Base-by-base conservation (phyloP, 2,329 filamentous ascomycete species). In the Beauveria sp. region DNA sequence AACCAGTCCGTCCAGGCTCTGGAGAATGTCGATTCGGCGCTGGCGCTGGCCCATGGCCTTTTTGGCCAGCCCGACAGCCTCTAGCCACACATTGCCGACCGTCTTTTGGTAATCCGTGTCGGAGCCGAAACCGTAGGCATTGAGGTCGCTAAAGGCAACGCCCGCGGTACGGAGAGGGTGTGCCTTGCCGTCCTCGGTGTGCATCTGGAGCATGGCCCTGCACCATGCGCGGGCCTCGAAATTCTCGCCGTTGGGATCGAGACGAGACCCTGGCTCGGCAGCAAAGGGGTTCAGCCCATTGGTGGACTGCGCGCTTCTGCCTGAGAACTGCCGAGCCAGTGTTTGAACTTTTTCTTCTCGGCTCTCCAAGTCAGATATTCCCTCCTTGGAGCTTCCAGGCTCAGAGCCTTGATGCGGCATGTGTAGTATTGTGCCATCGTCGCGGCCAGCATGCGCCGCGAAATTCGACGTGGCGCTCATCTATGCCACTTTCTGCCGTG, bases 101-200 rank as follows among this genome's bases (percentile, higher is more conserved):
- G 70, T 69, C 63, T 74, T 74, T 62, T 80, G 78, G 63, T 77
- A 80, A 66, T 80, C 77, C 0, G 77, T 77, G 7, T 74, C 72
- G 51, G 72, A 76, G 26, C 78, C 77, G 63, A 73, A 80, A 16
- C 78, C 78, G 64, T 79, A 75, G 20, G 79, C 73, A 46, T 73
- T 79, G 22, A 80, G 69, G 63, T 79, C 75, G 62, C 68, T 71
- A 68, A 77, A 80, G 14, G 72, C 67, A 43, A 80, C 34, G 1
- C 34, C 34, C 1, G 34, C 34, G 12, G 34, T 37, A 14, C 34
- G 34, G 34, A 37, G 34, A 62, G 2, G 68, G 67, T 16, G 63
- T 61, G 75, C 57, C 70, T 58, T 4, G 3, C 30, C 18, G 51
- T 43, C 40, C n/a, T 6, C 18, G 7, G 18, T 43, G n/a, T 43